Evolutionary conservation across 176 grass and related monocot genomes (phyloP).

Genomic region (Phyllostachys edulis): DNA sequence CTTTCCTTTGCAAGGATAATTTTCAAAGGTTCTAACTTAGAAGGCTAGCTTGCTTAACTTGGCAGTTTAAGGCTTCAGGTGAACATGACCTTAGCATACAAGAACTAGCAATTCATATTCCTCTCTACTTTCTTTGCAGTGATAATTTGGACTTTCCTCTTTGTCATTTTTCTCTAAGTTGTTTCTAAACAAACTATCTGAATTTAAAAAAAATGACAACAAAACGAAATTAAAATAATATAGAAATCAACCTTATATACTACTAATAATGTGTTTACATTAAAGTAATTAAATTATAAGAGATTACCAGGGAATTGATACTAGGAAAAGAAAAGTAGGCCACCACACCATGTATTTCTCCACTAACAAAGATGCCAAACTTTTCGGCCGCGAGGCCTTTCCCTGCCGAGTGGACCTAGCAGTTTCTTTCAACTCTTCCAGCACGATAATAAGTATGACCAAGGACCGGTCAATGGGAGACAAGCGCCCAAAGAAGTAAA

Average conservation of each 20-base stretch:
- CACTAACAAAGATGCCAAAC: slow-evolving; percentile 21
- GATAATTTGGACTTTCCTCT: background rate
- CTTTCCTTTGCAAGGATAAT: background rate
- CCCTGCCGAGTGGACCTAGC: background rate
- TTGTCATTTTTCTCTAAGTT: background rate
- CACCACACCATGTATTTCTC: background rate
- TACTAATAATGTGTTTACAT: background rate
- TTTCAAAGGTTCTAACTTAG: background rate
- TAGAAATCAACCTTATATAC: background rate
- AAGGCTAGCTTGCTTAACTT: background rate
- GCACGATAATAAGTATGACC: slow-evolving; percentile 40
- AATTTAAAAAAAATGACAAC: background rate
- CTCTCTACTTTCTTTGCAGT: background rate
- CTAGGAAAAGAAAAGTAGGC: background rate
- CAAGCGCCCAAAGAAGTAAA: background rate
- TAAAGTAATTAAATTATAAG: background rate
- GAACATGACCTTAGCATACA: background rate
- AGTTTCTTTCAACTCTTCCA: slow-evolving; percentile 1
- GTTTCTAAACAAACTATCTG: background rate
- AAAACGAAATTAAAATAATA: background rate
- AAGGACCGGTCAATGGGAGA: slow-evolving; percentile 42
- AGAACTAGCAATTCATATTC: background rate
- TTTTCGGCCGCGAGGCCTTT: background rate
- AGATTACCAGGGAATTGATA: background rate
- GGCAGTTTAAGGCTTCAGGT: background rate